Percentiles rank a stretch among this genome's conserved stretches.
These are phyloP conservation scores for Penicillium manginii DNA, from an alignment of 495 filamentous ascomycete species.

Conservation along the genomic window DNA sequence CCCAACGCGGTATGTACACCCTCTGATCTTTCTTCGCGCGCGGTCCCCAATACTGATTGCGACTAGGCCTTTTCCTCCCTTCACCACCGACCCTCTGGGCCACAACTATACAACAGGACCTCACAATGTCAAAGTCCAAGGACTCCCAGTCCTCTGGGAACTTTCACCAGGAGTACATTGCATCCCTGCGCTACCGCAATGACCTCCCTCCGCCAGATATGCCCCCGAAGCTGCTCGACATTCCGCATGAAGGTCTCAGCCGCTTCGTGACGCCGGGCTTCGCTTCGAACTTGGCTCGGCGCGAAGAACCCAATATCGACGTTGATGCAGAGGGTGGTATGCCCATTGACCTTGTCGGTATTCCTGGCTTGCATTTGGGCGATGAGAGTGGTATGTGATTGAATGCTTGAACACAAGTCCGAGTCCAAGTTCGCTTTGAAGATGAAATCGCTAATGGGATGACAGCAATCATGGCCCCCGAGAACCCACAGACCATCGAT, in stretches of 20 bases:
- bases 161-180: slow-evolving; percentile 95
- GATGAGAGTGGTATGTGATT: slow-evolving; percentile 84
- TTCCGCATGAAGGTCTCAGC: slow-evolving; percentile 86
- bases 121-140: slow-evolving; percentile 41
- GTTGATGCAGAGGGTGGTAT: slow-evolving; percentile 97
- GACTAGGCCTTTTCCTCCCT: not conserved
- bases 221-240: slow-evolving; percentile 94
- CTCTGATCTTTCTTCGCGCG: slow-evolving; percentile 1
- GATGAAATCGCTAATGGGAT: not conserved
- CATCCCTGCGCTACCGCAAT: slow-evolving; percentile 92
- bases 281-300: slow-evolving; percentile 81
- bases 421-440: not conserved
- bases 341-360: slow-evolving; percentile 92
- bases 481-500: slow-evolving; percentile 69
- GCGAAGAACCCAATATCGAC: slow-evolving; percentile 94
- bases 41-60: not conserved
- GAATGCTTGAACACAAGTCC: not conserved
- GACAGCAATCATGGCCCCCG: slow-evolving; percentile 78
- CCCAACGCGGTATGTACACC: not conserved
- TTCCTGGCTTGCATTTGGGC: slow-evolving; percentile 91
- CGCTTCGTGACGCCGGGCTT: slow-evolving; percentile 88
- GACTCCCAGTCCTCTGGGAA: slow-evolving; percentile 57
- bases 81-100: not conserved
- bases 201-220: slow-evolving; percentile 88
- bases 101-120: not conserved